Conservation (phyloP, 345 rosid species). For the Eucalyptus regnans region DNA sequence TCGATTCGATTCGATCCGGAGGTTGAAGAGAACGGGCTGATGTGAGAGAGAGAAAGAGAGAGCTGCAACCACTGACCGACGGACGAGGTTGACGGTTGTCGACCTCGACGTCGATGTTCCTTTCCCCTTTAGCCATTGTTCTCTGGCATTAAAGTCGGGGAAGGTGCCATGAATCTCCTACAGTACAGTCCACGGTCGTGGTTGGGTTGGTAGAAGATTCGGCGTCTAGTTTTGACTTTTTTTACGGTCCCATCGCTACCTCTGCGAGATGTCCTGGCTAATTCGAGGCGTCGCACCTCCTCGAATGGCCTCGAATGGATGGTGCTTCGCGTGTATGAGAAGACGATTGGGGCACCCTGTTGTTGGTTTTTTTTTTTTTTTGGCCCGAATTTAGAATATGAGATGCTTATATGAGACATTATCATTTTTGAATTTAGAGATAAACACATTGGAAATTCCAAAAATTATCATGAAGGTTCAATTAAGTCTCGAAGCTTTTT, state of each 20-base stretch:
- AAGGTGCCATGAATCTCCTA: neutral
- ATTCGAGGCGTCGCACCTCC: neutral
- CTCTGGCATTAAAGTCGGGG: neutral
- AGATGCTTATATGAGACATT: neutral
- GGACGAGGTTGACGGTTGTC: neutral
- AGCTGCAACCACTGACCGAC: neutral
- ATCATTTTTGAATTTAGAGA: too few relatives aligned
- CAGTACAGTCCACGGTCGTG: neutral
- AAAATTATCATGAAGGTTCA: fast-evolving
- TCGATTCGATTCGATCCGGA: neutral
- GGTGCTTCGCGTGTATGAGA: neutral
- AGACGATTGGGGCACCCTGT: fast-evolving
- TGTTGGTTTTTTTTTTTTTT: too few relatives aligned
- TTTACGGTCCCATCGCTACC: too few relatives aligned
- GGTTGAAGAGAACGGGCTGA: neutral
- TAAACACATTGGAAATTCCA: fast-evolving
- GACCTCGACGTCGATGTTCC: neutral
- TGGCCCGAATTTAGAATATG: fast-evolving
- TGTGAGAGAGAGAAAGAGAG: neutral
- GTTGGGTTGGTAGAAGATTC: neutral
- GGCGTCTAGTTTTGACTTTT: neutral
- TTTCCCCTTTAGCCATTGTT: neutral
- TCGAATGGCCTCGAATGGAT: too few relatives aligned
- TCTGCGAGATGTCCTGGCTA: too few relatives aligned
- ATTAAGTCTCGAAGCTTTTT: fast-evolving